These are phyloP conservation scores for Nakazawaea sp. DNA, from an alignment of 805 yeast genomes.

Conservation along the genomic window DNA sequence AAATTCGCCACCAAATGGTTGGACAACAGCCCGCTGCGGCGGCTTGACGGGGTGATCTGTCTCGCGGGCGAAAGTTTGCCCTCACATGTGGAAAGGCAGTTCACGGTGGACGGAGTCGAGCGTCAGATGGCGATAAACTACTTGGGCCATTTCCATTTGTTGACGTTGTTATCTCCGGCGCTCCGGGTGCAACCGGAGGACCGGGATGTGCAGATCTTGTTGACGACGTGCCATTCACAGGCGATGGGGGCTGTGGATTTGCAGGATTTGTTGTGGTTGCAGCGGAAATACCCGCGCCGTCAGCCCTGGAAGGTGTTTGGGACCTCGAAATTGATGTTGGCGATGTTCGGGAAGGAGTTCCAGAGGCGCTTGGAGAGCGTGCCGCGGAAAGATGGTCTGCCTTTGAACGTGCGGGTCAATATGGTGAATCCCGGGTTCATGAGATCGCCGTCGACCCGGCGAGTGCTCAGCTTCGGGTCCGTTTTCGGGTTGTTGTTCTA, in stretches of 20 bases:
- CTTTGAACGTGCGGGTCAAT: slow-evolving; percentile 61
- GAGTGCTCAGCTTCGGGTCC: slow-evolving; percentile 73
- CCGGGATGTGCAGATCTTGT: slow-evolving; percentile 78
- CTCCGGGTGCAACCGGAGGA: slow-evolving; percentile 89
- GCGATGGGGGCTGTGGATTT: slow-evolving; percentile 62
- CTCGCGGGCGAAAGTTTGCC: slow-evolving; percentile 85
- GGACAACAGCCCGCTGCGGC: slow-evolving; percentile 82
- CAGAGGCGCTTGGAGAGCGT: slow-evolving; percentile 57
- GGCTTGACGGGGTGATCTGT: slow-evolving; percentile 85
- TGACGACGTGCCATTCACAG: slow-evolving; percentile 76
- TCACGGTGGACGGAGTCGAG: slow-evolving; percentile 80
- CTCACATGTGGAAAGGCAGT: slow-evolving; percentile 49
- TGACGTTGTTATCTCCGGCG: slow-evolving; percentile 77
- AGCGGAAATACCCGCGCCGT: slow-evolving; percentile 47
- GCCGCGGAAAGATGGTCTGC: slow-evolving; percentile 66
- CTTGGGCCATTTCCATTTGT: slow-evolving; percentile 71
- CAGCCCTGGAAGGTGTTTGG: slow-evolving; percentile 78
- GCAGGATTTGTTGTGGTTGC: slow-evolving; percentile 57
- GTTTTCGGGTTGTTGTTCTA: slow-evolving; percentile 51
- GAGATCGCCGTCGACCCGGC: slow-evolving; percentile 80
- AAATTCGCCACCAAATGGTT: slow-evolving; percentile 93
- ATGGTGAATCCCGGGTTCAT: slow-evolving; percentile 89
- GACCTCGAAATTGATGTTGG: slow-evolving; percentile 69
- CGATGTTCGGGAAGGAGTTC: slow-evolving; percentile 70
- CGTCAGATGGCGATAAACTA: slow-evolving; percentile 79